Evolutionary conservation across 768 basidiomycete species (phyloP).

Genomic region (Lactifluus subvellereus): DNA sequence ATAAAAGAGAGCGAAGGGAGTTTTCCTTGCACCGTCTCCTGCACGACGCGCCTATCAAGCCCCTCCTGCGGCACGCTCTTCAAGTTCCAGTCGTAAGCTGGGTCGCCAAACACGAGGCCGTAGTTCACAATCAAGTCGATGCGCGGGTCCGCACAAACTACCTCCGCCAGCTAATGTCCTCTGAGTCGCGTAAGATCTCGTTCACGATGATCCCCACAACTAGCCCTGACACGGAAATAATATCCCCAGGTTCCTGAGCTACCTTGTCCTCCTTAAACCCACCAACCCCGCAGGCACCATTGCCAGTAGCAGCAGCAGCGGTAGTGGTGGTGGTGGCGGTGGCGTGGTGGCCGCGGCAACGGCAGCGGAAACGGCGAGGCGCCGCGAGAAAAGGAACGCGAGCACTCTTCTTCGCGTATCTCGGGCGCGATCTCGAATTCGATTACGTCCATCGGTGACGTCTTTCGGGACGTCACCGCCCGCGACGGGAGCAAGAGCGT

Average conservation of each 20-base stretch:
- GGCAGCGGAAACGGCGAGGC: slow-evolving; percentile 18
- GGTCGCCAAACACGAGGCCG: slow-evolving; percentile 19
- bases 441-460: slow-evolving; percentile 60
- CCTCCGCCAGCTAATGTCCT: slow-evolving; percentile 62
- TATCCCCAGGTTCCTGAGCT: slow-evolving; percentile 55
- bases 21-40: slow-evolving; percentile 17
- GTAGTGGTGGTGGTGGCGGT: no score
- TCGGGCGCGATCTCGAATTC: slow-evolving; percentile 54
- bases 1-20: no score
- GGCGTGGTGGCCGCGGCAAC: no score
- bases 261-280: slow-evolving; percentile 61
- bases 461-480: slow-evolving; percentile 61
- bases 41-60: slow-evolving; percentile 15
- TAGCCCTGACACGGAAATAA: no score
- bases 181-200: slow-evolving; percentile 66
- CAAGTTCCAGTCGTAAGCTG: slow-evolving; percentile 17
- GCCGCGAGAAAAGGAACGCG: slow-evolving; percentile 47
- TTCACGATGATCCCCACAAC: not conserved
- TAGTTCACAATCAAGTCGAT: slow-evolving; percentile 20
- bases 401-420: slow-evolving; percentile 56
- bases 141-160: slow-evolving; percentile 17
- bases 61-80: slow-evolving; percentile 22
- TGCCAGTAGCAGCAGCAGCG: slow-evolving; percentile 14
- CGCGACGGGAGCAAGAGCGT: slow-evolving; percentile 76
- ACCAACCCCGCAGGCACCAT: slow-evolving; percentile 27